Evolutionary conservation across 2,329 filamentous ascomycete species (phyloP).

Genomic region (Tolypocladium album): DNA sequence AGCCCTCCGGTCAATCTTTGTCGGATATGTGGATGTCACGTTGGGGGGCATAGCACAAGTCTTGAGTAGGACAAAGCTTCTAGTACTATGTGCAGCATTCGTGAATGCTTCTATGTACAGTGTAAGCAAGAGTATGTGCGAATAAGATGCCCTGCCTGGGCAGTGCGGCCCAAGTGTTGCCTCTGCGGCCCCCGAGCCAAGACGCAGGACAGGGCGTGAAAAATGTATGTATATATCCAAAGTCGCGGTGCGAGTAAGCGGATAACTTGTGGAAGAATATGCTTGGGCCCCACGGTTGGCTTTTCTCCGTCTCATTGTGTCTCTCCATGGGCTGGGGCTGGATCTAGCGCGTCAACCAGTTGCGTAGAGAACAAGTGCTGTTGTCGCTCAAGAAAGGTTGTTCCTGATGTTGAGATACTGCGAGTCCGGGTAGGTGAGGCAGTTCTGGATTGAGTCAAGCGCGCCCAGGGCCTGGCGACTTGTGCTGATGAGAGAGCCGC

Average conservation of each 20-base stretch:
- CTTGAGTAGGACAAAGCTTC: not conserved
- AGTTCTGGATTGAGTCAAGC: slow-evolving; percentile 36
- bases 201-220: not conserved
- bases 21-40: not conserved
- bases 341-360: not conserved
- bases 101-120: not conserved
- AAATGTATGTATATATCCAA: not conserved
- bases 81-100: not conserved
- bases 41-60: not conserved
- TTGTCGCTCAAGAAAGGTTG: slow-evolving; percentile 9
- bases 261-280: not conserved
- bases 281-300: not conserved
- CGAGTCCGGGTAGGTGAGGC: slow-evolving; percentile 40
- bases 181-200: not conserved
- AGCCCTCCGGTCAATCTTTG: not conserved
- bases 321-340: not conserved
- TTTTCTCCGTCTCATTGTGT: not conserved
- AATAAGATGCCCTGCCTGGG: not conserved
- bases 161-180: not conserved
- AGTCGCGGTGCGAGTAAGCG: not conserved
- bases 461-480: slow-evolving; percentile 27
- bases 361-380: not conserved
- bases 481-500: slow-evolving; percentile 48
- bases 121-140: not conserved
- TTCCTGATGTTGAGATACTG: slow-evolving; percentile 43